phyloP scores from a whole-genome alignment of 2,329 filamentous ascomycete genomes.

The Aspergillus ruber region DNA sequence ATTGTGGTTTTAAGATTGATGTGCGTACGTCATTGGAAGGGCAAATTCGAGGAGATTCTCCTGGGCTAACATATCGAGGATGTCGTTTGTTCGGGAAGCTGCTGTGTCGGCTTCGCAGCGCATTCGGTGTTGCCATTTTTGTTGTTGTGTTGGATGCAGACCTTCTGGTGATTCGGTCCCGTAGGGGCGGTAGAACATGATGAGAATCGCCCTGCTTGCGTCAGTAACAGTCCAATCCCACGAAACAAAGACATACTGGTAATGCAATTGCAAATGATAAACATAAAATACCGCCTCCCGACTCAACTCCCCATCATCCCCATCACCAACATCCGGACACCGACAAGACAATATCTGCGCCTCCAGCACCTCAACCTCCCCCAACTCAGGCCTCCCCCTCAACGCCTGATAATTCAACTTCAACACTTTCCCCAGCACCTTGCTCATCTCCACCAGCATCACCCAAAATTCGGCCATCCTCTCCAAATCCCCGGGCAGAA shows the following conservation, averaged over 20 bases:
- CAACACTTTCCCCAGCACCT: constrained; percentile 18
- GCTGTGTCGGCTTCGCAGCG: constrained; percentile 17
- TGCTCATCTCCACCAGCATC: constrained; percentile 20
- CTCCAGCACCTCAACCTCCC: constrained; percentile 18
- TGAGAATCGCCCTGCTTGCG: constrained; percentile 15
- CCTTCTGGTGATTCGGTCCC: constrained; percentile 15
- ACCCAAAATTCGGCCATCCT: constrained; percentile 21
- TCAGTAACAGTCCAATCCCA: constrained; percentile 1
- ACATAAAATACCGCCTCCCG: constrained; percentile 13
- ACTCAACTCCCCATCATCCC: constrained; percentile 9
- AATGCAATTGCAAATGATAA: constrained; percentile 24
- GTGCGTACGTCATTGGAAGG: constrained; percentile 18
- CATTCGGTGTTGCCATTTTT: constrained; percentile 16
- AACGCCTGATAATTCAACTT: constrained; percentile 18
- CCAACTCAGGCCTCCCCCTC: constrained; percentile 9
- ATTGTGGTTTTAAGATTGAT: background rate
- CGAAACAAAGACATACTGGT: constrained; percentile 14
- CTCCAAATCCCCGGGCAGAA: constrained; percentile 16
- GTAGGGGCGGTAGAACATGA: constrained; percentile 25
- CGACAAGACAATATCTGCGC: constrained; percentile 10
- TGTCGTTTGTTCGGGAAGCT: constrained; percentile 20
- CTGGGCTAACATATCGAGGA: constrained; percentile 20
- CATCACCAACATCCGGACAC: constrained; percentile 12
- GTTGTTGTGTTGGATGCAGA: constrained; percentile 6
- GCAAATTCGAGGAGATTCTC: constrained; percentile 17